Percentiles rank a stretch among this genome's conserved stretches.
These are phyloP conservation scores for Podaxis sp. DNA, from an alignment of 768 basidiomycete species.

Conservation along the genomic window DNA sequence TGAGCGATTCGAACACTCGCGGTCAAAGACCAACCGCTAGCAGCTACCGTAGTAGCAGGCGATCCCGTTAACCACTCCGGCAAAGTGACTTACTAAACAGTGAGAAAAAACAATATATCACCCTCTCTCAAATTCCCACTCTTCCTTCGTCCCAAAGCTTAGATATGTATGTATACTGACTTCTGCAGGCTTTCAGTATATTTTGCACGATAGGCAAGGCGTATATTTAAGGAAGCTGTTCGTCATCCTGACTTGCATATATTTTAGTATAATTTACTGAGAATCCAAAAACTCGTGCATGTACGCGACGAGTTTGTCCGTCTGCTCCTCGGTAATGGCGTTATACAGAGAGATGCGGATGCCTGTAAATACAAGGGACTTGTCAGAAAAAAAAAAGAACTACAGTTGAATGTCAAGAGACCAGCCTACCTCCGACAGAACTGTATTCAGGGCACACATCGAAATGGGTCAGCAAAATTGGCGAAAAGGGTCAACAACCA, in stretches of 20 bases:
- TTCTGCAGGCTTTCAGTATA: too few relatives aligned
- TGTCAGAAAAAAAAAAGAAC: not conserved
- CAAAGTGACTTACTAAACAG: conserved; percentile 65
- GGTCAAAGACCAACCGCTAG: conserved; percentile 51
- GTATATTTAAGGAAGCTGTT: not conserved
- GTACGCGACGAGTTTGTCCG: conserved; percentile 58
- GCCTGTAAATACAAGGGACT: conserved; percentile 50
- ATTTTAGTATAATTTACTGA: not conserved
- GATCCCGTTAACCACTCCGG: conserved; percentile 94
- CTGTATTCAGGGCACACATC: not conserved
- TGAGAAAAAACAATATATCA: not conserved
- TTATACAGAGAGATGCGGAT: conserved; percentile 89
- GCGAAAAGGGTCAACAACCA: not conserved
- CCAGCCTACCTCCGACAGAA: conserved; percentile 11
- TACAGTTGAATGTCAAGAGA: not conserved
- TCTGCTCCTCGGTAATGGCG: conserved; percentile 76
- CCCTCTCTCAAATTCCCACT: too few relatives aligned
- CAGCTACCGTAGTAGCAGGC: conserved; percentile 54
- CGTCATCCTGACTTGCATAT: not conserved
- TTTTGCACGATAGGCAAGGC: too few relatives aligned
- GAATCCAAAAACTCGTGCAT: conserved; percentile 52
- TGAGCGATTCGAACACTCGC: conserved; percentile 56
- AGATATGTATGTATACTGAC: too few relatives aligned
- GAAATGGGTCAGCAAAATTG: not conserved
- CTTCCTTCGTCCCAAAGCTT: too few relatives aligned